Base-by-base conservation (phyloP, 352 stramenopile genomes). In the Phytophthora ramorum region DNA sequence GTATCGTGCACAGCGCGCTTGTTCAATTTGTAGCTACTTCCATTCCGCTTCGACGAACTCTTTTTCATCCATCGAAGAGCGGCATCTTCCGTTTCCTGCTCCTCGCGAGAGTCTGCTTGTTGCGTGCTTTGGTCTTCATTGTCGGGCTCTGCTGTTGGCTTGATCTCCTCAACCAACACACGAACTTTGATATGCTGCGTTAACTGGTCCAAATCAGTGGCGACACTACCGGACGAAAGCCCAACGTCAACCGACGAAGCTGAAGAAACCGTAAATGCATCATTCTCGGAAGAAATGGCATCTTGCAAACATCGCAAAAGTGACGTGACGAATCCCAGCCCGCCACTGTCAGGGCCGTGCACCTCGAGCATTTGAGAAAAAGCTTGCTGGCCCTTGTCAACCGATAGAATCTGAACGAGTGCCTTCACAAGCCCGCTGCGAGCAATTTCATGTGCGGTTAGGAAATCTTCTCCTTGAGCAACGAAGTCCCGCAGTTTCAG, bases 151-250 rank as follows among this genome's bases (percentile, higher is more conserved):
- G 47, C 30, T 8, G 40, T 30, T 49, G 50, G 19, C 35, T 82
- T 68, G 7, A 28, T 34, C 43, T 89, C 77, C 20, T 90, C 82
- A 63, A 92, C 81, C 38, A 82, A 55, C 19, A 93, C 79, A 16
- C 77, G 74, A 3, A 93, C 75, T 57, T 93, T 93, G 46, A 93
- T 80, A 35, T 93, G 85, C 64, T 92, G 83, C 0, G 74, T 79
- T 14, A 93, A 62, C 43, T 86, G 76, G 14, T 91, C 81, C 51
- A 93, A 67, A 38, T 90, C 85, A 22, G 51, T 77, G 14, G 67
- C 56, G 6, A 89, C 64, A 46, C 66, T 81, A 46, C 61, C 69
- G 46, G 73, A 71, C 20, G 64, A 69, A 54, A 78, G 68, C 1
- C 22, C 54, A 7, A 28, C 59, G 12, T 59, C 55, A 26, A 62